phyloP scores from a whole-genome alignment of 2,329 filamentous ascomycete genomes.

The Aureobasidium sp. region DNA sequence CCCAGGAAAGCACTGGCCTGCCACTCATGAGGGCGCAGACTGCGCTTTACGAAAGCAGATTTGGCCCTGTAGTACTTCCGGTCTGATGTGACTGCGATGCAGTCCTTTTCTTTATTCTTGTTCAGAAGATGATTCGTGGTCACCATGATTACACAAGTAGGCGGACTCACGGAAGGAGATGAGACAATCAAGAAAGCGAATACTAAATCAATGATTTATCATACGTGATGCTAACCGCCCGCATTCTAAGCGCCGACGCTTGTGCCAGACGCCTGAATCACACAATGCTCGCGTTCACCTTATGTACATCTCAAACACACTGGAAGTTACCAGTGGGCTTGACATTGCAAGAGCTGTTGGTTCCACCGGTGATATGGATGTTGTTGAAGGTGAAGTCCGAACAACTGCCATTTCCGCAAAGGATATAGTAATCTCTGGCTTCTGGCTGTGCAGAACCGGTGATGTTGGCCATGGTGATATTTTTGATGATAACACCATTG shows the following conservation, averaged over 20 bases:
- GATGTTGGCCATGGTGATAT: conserved; percentile 36
- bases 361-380: conserved; percentile 32
- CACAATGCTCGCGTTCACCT: not conserved
- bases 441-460: conserved; percentile 34
- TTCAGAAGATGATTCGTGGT: not conserved
- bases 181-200: not conserved
- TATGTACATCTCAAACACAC: not conserved
- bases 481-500: conserved; percentile 41
- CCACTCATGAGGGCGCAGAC: no score
- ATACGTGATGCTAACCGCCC: not conserved
- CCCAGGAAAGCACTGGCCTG: no score
- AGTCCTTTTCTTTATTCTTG: not conserved
- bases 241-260: not conserved
- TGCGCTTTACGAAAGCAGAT: no score
- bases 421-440: conserved; percentile 33
- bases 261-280: not conserved
- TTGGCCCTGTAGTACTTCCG: no score
- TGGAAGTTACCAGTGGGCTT: conserved; percentile 14
- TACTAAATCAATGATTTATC: not conserved
- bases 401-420: conserved; percentile 37
- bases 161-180: no score
- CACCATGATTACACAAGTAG: not conserved
- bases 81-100: no score
- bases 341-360: conserved; percentile 15
- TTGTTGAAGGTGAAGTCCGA: conserved; percentile 31